Percentiles rank a stretch among this genome's conserved stretches.
phyloP scores from a whole-genome alignment of 1,284 basidiomycete species.

The Cerioporus squamosus region DNA sequence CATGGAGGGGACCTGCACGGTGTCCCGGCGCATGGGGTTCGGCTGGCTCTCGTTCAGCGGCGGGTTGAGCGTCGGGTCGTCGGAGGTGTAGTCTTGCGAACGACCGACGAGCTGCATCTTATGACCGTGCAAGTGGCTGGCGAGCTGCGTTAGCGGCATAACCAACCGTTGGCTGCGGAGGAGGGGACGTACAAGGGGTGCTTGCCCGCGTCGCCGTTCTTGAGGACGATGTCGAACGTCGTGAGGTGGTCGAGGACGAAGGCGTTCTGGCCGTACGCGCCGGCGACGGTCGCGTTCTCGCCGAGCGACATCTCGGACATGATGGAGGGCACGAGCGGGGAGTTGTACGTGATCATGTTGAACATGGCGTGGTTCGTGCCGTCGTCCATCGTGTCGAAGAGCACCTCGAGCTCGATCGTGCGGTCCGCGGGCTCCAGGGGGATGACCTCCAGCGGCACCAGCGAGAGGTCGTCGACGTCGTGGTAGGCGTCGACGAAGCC shows the following conservation, averaged over 20 bases:
- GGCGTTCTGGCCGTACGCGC: slow-evolving; percentile 82
- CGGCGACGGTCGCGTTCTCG: slow-evolving; percentile 63
- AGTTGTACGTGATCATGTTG: slow-evolving; percentile 73
- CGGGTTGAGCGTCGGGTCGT: slow-evolving; percentile 82
- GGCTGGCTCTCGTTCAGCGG: slow-evolving; percentile 73
- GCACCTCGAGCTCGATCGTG: slow-evolving; percentile 59
- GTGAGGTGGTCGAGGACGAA: slow-evolving; percentile 78
- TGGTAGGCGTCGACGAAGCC: slow-evolving; percentile 57
- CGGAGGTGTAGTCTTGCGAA: slow-evolving; percentile 73
- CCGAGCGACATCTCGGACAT: slow-evolving; percentile 82
- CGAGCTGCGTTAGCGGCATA: neutral
- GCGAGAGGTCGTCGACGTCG: slow-evolving; percentile 61
- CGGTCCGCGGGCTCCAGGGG: slow-evolving; percentile 48
- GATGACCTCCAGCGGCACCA: slow-evolving; percentile 58
- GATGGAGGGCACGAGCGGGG: slow-evolving; percentile 72
- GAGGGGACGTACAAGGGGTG: slow-evolving; percentile 75
- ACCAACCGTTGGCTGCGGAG: neutral
- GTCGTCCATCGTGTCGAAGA: slow-evolving; percentile 77
- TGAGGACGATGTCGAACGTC: slow-evolving; percentile 80
- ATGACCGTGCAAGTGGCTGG: slow-evolving; percentile 83
- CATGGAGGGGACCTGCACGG: slow-evolving; percentile 65
- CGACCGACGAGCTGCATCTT: slow-evolving; percentile 81
- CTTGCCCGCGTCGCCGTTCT: slow-evolving; percentile 78
- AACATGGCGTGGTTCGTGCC: slow-evolving; percentile 82
- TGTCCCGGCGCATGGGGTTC: slow-evolving; percentile 90